These are phyloP conservation scores for Aphanomyces cochlioides DNA, from an alignment of 352 stramenopile species.

Conservation along the genomic window DNA sequence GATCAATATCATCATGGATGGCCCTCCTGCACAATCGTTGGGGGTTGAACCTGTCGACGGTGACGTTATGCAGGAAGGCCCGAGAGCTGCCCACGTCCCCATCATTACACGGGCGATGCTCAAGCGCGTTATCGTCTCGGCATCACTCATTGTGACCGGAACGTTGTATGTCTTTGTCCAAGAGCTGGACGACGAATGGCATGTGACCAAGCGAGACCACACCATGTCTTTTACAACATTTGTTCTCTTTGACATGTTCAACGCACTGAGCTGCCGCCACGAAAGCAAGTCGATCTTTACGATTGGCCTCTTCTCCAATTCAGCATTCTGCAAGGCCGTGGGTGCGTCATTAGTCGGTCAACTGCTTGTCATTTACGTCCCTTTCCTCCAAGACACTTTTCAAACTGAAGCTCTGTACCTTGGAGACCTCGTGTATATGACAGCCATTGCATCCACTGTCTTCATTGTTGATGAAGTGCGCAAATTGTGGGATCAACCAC, in stretches of 20 bases:
- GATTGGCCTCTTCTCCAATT: conserved; percentile 90
- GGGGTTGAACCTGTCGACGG: conserved; percentile 83
- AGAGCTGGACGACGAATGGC: conserved; percentile 79
- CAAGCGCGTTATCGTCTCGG: conserved; percentile 58
- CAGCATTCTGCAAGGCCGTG: conserved; percentile 91
- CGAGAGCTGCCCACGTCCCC: conserved; percentile 48
- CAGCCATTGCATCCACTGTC: conserved; percentile 89
- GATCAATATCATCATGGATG: conserved; percentile 99
- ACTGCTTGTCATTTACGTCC: conserved; percentile 95
- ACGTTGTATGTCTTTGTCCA: conserved; percentile 85
- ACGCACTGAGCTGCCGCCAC: conserved; percentile 94
- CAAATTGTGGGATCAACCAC: conserved; percentile 69
- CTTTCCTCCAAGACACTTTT: conserved; percentile 94
- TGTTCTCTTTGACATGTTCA: conserved; percentile 98
- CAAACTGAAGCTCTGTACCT: conserved; percentile 94
- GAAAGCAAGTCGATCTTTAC: conserved; percentile 92
- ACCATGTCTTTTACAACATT: conserved; percentile 99
- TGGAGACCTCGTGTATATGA: conserved; percentile 90
- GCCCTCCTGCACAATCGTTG: conserved; percentile 74
- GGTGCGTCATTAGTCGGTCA: conserved; percentile 91
- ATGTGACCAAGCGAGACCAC: conserved; percentile 90
- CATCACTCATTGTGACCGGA: conserved; percentile 68
- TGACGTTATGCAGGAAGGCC: conserved; percentile 83
- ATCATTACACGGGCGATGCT: conserved; percentile 79
- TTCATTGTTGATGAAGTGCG: conserved; percentile 92